Base-by-base conservation (phyloP, 78 protist species). In the Speleostelium caveatum region DNA sequence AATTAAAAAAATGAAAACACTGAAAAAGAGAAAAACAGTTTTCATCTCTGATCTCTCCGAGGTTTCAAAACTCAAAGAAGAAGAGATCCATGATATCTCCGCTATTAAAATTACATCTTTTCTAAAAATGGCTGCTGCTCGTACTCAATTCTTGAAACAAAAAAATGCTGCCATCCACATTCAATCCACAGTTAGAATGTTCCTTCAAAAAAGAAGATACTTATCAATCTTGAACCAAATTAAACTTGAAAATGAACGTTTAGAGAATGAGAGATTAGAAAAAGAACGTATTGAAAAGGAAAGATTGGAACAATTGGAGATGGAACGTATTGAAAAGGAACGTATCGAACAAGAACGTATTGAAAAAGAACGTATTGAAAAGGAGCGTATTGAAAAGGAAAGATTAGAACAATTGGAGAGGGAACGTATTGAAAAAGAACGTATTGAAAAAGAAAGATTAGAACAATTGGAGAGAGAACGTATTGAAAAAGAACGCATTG, bases 111-210 rank as follows among this genome's bases (percentile, higher is more conserved):
- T 58, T 58, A 58, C 33, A 4, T 58, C 63, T 14, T n/a, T n/a
- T 58, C 4, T 58, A n/a, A 58, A 16, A 58, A 19, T 22, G 17
- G 4, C 16, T 58, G 16, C 16, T 58, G 63, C 63, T 58, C 17
- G 63, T n/a, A 58, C 7, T 19, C 4, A 58, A 5, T 58, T 58
- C 26, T 8, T 22, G 4, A 14, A 58, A 58, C 30, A 4, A 19
- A 58, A 16, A 58, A 7, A 58, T 19, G 7, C 63, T n/a, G 26
- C 26, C 16, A 58, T 58, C 16, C 7, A 6, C 4, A 58, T 58
- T 19, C 63, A 58, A 58, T 58, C 63, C 16, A 22, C 26, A 19
- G 63, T 58, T n/a, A 58, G 63, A 58, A 58, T 58, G 63, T 58
- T 58, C 26, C 26, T 58, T n/a, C 33, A 14, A 4, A 58, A 16